Evolutionary conservation across 2,329 filamentous ascomycete genomes (phyloP), one percentile per base, ranked within the genome.

Genomic region (Pyrenochaeta sp.): DNA sequence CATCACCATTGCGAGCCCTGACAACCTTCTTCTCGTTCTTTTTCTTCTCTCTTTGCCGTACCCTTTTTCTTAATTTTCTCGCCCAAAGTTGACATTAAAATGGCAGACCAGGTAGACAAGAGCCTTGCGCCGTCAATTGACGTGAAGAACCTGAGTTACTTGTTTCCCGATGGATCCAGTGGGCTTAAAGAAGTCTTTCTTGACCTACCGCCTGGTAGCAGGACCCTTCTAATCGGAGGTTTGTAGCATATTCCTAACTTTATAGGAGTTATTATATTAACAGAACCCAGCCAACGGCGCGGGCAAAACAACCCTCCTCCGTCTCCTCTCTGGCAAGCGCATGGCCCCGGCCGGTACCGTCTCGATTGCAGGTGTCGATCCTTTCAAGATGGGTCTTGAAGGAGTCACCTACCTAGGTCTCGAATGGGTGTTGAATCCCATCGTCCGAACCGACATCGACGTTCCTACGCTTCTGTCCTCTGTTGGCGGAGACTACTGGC

Each of bases 391-490:
- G 23, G 85, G 87, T 8, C 84, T 96, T 19, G 89, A 96, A 74
- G 94, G 94, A 51, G 93, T 99, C 21, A 97, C 93, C 15, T 99
- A 99, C 73, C 87, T 99, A 6, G 94, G 94, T 1, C 84, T 96
- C 0, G 94, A 99, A 78, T 99, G 94, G 94, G 94, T 97, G 3
- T 82, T 99, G 7, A 97, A 97, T 77, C 90, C 89, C 35, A 96
- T 97, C 62, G 94, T 97, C 34, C 88, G 93, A 37, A 95, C 88
- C 20, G 94, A 99, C 72, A 96, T 99, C 58, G 90, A 90, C 46
- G 93, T 99, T 3, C 82, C 81, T 3, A 92, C 95, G 55, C 83
- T 99, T 5, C 84, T 99, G 18, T 77, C 84, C 35, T 90, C 86
- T 2, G 89, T 99, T 0, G 94, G 94, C 48, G 94, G 94, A 9